These are phyloP conservation scores for Saccharomycopsis schoenii DNA, from an alignment of 805 yeast species.

Conservation along the genomic window DNA sequence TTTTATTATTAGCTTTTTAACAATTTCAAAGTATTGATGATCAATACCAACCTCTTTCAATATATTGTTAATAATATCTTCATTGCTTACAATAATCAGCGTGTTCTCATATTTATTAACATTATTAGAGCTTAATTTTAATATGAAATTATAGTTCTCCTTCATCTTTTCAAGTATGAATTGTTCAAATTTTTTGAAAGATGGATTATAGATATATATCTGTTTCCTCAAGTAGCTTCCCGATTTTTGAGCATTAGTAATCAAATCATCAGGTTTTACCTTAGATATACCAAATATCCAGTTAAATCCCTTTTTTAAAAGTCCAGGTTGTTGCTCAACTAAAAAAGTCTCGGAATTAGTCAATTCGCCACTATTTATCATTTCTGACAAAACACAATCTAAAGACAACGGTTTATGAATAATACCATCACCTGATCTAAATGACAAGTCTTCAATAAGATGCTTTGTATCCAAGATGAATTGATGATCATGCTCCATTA, in stretches of 20 bases:
- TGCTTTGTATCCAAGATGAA: conserved; percentile 7
- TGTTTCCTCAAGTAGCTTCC: neutral
- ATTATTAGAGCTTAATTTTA: neutral
- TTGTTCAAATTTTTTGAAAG: neutral
- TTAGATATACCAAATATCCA: neutral
- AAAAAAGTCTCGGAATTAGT: neutral
- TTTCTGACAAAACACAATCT: conserved; percentile 17
- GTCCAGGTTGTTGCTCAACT: neutral
- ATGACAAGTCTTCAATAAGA: conserved; percentile 11
- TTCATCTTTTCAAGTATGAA: neutral
- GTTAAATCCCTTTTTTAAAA: neutral
- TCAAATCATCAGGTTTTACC: neutral
- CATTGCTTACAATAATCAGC: neutral
- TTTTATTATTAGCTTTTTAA: neutral
- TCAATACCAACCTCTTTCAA: neutral
- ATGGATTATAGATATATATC: neutral
- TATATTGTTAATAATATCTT: neutral
- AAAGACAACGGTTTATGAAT: conserved; percentile 15
- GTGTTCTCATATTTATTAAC: neutral
- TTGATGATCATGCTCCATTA: conserved; percentile 4
- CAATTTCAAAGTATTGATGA: neutral
- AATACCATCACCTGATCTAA: neutral
- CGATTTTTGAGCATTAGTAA: neutral
- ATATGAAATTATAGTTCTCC: neutral
- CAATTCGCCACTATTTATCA: conserved; percentile 3